phyloP scores from a whole-genome alignment of 176 grass and related monocot species.

The Typha latifolia region DNA sequence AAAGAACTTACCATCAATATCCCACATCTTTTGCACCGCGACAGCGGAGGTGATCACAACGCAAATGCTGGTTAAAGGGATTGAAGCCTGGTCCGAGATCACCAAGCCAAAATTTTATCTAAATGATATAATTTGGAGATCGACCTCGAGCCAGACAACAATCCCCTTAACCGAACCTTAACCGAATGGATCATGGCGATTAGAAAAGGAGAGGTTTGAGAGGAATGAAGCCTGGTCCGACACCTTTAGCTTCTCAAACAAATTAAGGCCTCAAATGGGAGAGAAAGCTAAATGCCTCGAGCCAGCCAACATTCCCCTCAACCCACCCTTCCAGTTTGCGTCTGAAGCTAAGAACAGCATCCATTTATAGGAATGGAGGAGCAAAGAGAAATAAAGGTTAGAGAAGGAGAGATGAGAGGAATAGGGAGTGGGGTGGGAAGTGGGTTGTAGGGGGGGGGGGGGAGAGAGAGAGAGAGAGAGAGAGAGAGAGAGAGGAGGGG shows the following conservation, averaged over 20 bases:
- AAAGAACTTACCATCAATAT: not conserved
- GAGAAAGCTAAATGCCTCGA: constrained; percentile 48
- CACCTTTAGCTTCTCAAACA: constrained; percentile 22
- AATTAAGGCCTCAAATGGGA: not conserved
- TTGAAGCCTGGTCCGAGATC: constrained; percentile 81
- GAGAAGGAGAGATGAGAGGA: constrained; percentile 1
- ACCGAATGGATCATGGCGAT: not conserved
- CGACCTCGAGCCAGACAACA: constrained; percentile 87
- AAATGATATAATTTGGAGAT: not conserved
- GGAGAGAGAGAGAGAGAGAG: too few species aligned
- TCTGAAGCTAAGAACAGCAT: not conserved
- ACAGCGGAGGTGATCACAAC: not conserved
- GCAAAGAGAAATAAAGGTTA: not conserved
- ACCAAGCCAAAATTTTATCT: not conserved
- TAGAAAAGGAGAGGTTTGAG: constrained; percentile 34
- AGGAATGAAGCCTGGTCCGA: constrained; percentile 99
- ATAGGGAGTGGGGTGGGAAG: constrained; percentile 2
- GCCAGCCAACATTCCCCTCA: constrained; percentile 98
- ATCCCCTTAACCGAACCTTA: constrained; percentile 50
- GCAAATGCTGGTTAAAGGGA: constrained; percentile 51
- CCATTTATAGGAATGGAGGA: not conserved
- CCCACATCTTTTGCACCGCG: not conserved
- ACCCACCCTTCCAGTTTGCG: constrained; percentile 29
- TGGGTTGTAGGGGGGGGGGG: constrained; percentile 30
- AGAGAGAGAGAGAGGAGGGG: constrained; percentile 1